These are phyloP conservation scores for Xylariaceae sp. DNA, from an alignment of 2,329 filamentous ascomycete species.

Conservation along the genomic window DNA sequence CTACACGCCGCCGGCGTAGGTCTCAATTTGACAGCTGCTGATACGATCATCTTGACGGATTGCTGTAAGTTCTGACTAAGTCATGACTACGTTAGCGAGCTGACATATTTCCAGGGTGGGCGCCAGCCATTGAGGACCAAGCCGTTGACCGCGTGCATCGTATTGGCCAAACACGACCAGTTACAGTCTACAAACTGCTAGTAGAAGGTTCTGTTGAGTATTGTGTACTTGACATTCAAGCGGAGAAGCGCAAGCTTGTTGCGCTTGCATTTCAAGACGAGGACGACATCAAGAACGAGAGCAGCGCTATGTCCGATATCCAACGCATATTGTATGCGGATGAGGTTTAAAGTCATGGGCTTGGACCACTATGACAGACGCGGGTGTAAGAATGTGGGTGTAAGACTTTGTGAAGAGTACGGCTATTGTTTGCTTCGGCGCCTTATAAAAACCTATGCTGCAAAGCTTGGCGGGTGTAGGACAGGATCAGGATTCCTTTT, in stretches of 20 bases:
- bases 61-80: conserved; percentile 49
- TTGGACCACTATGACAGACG: background rate
- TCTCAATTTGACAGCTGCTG: conserved; percentile 79
- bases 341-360: background rate
- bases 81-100: background rate
- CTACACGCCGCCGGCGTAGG: conserved; percentile 80
- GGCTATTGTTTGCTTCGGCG: conserved; percentile 5
- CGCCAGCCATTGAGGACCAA: conserved; percentile 88
- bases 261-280: conserved; percentile 77
- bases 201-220: conserved; percentile 81
- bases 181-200: conserved; percentile 75
- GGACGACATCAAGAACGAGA: conserved; percentile 45
- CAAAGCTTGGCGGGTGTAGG: background rate
- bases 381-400: background rate
- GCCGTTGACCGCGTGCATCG: conserved; percentile 85
- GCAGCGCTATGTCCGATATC: conserved; percentile 41
- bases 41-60: conserved; percentile 79
- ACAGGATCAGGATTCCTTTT: background rate
- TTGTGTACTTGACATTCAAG: conserved; percentile 72
- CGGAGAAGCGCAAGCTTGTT: conserved; percentile 74
- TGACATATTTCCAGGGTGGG: conserved; percentile 60
- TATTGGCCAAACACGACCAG: conserved; percentile 74
- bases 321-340: conserved; percentile 40
- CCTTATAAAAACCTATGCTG: conserved; percentile 2
- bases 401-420: background rate